A percentile compares a stretch with the other conserved stretches of the same genome.
phyloP scores from a whole-genome alignment of 2,329 filamentous ascomycete species.

The Botrytis deweyae region DNA sequence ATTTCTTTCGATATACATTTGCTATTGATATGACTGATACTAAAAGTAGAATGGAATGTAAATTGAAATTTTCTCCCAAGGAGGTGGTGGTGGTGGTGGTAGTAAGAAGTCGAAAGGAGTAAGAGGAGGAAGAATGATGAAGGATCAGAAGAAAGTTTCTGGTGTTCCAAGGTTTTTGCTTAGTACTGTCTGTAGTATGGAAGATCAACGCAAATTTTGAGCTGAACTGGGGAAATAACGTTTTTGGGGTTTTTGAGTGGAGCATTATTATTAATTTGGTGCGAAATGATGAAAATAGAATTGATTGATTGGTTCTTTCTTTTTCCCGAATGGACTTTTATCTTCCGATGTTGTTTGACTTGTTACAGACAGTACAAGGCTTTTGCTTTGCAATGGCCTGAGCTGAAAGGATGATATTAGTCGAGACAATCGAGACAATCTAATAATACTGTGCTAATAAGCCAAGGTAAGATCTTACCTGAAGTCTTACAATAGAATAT shows the following conservation, averaged over 20 bases:
- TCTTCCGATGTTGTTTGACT: slow-evolving; percentile 2
- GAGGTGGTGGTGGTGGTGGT: not conserved
- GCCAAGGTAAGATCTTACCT: no score
- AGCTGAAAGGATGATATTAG: not conserved
- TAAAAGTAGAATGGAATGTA: not conserved
- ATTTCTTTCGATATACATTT: slow-evolving; percentile 41
- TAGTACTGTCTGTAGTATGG: not conserved
- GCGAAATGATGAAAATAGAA: not conserved
- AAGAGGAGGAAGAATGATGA: not conserved
- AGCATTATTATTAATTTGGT: not conserved
- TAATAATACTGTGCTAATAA: no score
- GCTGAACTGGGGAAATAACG: not conserved
- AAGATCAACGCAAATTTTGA: not conserved
- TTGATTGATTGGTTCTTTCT: not conserved
- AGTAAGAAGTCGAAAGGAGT: not conserved
- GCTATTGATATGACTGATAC: slow-evolving; percentile 23
- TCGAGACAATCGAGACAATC: not conserved
- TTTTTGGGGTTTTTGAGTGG: not conserved
- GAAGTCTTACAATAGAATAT: no score
- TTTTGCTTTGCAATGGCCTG: not conserved
- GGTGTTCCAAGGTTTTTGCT: not conserved
- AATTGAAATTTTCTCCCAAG: not conserved
- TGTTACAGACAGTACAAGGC: not conserved
- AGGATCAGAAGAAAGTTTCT: slow-evolving; percentile 7
- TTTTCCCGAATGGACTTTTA: not conserved